Evolutionary conservation across 805 yeast species (phyloP).

Genomic region (Starmerella apis): DNA sequence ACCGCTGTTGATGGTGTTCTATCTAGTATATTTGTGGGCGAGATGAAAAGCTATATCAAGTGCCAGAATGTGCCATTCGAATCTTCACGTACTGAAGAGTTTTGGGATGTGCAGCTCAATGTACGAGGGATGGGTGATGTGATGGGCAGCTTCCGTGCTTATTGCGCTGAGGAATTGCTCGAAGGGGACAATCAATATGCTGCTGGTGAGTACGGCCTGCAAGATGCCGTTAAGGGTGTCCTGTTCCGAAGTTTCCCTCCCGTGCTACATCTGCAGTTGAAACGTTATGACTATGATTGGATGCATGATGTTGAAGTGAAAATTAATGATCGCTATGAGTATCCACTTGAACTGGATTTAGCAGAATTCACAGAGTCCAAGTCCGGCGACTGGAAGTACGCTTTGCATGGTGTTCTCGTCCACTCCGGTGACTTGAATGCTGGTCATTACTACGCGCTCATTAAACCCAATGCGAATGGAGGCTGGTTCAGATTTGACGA

Average conservation of each 20-base stretch:
- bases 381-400: conserved; percentile 60
- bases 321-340: conserved; percentile 85
- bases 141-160: conserved; percentile 68
- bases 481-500: conserved; percentile 90
- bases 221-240: conserved; percentile 95
- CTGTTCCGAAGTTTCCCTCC: conserved; percentile 85
- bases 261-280: conserved; percentile 83
- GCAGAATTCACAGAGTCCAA: conserved; percentile 55
- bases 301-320: conserved; percentile 78
- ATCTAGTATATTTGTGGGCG: conserved; percentile 83
- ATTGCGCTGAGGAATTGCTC: conserved; percentile 76
- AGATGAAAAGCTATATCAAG: conserved; percentile 88
- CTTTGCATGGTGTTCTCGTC: conserved; percentile 84
- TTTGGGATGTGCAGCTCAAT: conserved; percentile 95
- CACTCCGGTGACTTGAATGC: conserved; percentile 93
- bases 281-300: conserved; percentile 90
- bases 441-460: conserved; percentile 93
- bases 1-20: conserved; percentile 66
- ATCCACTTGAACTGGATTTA: conserved; percentile 71
- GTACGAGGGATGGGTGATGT: conserved; percentile 73
- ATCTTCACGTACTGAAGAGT: conserved; percentile 82
- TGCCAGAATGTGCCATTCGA: conserved; percentile 91
- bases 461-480: conserved; percentile 55
- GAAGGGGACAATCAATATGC: conserved; percentile 94
- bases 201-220: conserved; percentile 81